A percentile compares a stretch with the other conserved stretches of the same genome.
Conservation (phyloP, 495 filamentous ascomycete species). For the Venustampulla echinocandica region DNA sequence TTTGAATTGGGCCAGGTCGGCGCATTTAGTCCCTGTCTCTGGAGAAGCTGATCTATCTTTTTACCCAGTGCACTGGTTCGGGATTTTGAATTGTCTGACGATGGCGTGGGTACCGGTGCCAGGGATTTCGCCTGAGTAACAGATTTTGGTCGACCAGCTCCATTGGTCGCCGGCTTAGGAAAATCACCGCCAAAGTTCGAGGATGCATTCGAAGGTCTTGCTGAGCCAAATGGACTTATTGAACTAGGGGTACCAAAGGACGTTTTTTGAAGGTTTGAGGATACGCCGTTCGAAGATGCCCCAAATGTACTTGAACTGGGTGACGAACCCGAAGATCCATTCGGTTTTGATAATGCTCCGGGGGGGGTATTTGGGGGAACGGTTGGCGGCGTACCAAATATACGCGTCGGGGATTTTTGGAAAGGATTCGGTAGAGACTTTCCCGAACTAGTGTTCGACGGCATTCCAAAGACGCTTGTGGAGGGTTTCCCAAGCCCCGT, state of each 20-base stretch:
- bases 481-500: no score
- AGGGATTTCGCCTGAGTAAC: background rate
- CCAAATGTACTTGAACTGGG: background rate
- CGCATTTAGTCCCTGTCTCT: constrained; percentile 7
- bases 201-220: background rate
- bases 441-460: background rate
- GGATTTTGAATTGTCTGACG: background rate
- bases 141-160: background rate
- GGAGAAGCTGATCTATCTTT: constrained; percentile 12
- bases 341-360: background rate
- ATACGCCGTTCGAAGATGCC: background rate
- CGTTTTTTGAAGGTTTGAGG: background rate
- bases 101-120: background rate
- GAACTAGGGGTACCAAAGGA: background rate
- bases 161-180: background rate
- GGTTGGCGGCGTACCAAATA: background rate
- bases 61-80: background rate
- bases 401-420: background rate
- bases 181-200: background rate
- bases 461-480: constrained; percentile 1
- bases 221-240: background rate
- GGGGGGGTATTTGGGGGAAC: background rate
- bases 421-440: constrained; percentile 1
- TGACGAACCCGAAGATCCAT: background rate
- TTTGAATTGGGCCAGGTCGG: constrained; percentile 36